Percentiles rank a stretch among this genome's conserved stretches.
These are phyloP conservation scores for Solanum habrochaites DNA, from an alignment of 257 asterid species.

Conservation along the genomic window DNA sequence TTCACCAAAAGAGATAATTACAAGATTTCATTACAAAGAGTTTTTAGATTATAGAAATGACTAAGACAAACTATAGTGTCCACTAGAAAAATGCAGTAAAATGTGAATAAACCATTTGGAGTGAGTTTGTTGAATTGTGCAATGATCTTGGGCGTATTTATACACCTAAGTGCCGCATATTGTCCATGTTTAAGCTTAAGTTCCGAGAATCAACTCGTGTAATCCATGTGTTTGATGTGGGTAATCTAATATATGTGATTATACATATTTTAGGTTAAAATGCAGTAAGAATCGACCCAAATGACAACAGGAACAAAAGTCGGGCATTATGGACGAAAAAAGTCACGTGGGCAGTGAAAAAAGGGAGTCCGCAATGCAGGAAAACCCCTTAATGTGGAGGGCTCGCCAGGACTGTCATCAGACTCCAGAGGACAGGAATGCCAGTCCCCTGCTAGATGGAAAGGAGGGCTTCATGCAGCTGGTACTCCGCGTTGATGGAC, in stretches of 20 bases:
- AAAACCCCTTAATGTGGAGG: not conserved
- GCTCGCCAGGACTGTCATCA: not conserved
- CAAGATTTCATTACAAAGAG: not conserved
- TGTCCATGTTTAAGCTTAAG: not conserved
- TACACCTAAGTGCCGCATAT: not conserved
- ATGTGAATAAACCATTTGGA: not conserved
- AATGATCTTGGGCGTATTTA: not conserved
- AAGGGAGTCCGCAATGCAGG: not conserved
- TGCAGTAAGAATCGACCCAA: not conserved
- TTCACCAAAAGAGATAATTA: constrained; percentile 3
- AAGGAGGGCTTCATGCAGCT: not conserved
- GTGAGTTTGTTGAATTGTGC: not conserved
- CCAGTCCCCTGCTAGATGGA: not conserved
- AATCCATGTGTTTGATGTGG: not conserved
- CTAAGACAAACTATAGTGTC: not conserved
- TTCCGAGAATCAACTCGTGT: not conserved
- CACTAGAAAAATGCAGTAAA: not conserved
- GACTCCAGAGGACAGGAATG: not conserved
- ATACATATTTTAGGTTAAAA: not conserved
- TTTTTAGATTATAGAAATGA: not conserved
- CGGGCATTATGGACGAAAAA: not conserved
- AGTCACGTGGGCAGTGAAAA: not conserved
- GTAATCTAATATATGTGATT: not conserved
- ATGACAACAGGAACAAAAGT: not conserved
- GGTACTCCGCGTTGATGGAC: not conserved